phyloP scores from a whole-genome alignment of 208 protist species.

The Leishmania aethiopica region DNA sequence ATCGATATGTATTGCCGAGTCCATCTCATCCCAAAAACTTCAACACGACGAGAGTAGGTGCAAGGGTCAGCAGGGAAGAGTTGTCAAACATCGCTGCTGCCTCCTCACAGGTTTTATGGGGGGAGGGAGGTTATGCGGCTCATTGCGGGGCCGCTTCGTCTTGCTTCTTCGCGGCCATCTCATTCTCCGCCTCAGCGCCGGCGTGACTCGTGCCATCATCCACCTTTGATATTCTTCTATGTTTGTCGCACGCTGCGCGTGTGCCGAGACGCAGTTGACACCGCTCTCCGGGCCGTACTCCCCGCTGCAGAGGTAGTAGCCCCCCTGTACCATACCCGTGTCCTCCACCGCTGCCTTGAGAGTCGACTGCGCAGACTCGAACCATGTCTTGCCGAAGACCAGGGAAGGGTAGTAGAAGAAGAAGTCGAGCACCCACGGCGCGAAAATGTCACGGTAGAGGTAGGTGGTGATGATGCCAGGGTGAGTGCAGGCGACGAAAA shows the following conservation, averaged over 20 bases:
- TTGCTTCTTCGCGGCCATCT: too few relatives aligned
- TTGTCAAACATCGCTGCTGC: neutral
- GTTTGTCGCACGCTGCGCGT: constrained; percentile 41
- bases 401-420: constrained; percentile 85
- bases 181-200: constrained; percentile 2
- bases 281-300: constrained; percentile 71
- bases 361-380: constrained; percentile 75
- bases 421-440: constrained; percentile 65
- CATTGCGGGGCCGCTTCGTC: neutral
- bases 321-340: constrained; percentile 62
- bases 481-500: constrained; percentile 81
- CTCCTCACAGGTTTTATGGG: neutral
- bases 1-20: neutral
- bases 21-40: too few relatives aligned
- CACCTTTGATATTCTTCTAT: constrained; percentile 53
- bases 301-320: constrained; percentile 81
- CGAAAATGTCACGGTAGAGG: constrained; percentile 85
- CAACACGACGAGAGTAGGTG: neutral
- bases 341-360: constrained; percentile 60
- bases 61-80: neutral
- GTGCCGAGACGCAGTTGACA: constrained; percentile 63
- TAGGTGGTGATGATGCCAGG: constrained; percentile 79
- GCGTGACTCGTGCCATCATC: constrained; percentile 44
- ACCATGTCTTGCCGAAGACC: constrained; percentile 81
- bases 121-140: neutral